phyloP scores from a whole-genome alignment of 495 filamentous ascomycete species.

The Corynascus novoguineensis region DNA sequence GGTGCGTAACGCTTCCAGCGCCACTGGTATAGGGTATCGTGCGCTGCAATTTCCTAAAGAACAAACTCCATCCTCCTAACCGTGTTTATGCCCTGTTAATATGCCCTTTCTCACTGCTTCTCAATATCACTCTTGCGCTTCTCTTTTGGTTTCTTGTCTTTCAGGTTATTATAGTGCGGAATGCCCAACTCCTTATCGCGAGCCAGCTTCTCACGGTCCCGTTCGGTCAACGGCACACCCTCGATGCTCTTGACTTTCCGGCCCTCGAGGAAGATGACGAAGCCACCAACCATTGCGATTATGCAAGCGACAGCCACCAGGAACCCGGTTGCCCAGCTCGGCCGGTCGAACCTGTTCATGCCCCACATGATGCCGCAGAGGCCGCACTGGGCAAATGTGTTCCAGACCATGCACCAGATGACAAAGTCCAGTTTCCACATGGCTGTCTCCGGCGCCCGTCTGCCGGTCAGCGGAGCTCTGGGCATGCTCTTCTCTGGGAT shows the following conservation, averaged over 20 bases:
- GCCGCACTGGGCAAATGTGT: conserved; percentile 67
- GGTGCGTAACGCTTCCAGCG: not conserved
- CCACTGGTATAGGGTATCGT: conserved; percentile 10
- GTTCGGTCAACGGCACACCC: conserved; percentile 48
- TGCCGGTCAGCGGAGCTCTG: conserved; percentile 54
- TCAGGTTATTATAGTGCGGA: conserved; percentile 50
- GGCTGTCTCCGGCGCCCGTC: conserved; percentile 57
- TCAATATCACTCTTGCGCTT: conserved; percentile 20
- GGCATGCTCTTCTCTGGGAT: conserved; percentile 52
- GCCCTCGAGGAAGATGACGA: conserved; percentile 62
- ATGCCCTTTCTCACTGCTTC: not conserved
- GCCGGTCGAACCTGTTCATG: conserved; percentile 61
- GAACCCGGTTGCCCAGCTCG: conserved; percentile 67
- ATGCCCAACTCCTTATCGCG: conserved; percentile 46
- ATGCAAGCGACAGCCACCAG: conserved; percentile 67
- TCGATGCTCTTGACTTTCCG: conserved; percentile 61
- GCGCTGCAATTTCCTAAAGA: not conserved
- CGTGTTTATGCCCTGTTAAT: not conserved
- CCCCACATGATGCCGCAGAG: conserved; percentile 79
- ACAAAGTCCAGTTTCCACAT: conserved; percentile 77
- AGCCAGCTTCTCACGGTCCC: conserved; percentile 41
- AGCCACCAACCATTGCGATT: conserved; percentile 61
- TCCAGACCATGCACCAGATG: conserved; percentile 66
- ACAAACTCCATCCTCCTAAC: not conserved
- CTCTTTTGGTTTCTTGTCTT: conserved; percentile 45